These are phyloP conservation scores for Talaromyces islandicus DNA, from an alignment of 2,329 filamentous ascomycete genomes.

Conservation along the genomic window DNA sequence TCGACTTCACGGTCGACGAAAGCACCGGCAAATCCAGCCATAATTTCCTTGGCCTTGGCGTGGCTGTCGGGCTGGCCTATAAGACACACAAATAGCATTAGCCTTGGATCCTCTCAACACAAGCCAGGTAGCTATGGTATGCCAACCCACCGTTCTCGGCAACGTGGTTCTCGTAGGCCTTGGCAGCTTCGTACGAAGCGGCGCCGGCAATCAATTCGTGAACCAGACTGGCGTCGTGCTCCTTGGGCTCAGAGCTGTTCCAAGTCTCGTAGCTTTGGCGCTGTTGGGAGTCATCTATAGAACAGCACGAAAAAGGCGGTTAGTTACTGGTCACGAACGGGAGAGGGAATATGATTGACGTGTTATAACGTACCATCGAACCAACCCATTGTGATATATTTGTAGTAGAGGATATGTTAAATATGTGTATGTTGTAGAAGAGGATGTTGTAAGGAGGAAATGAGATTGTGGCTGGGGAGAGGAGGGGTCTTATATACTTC, in stretches of 20 bases:
- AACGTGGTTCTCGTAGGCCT: constrained; percentile 70
- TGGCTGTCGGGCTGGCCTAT: constrained; percentile 64
- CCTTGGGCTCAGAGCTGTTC: constrained; percentile 13
- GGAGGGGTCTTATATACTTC: neutral
- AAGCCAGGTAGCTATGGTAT: too few species aligned
- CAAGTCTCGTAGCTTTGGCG: constrained; percentile 19
- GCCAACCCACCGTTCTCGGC: constrained; percentile 52
- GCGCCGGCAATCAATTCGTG: constrained; percentile 73
- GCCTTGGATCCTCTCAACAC: neutral
- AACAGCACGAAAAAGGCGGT: neutral
- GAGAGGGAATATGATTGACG: constrained; percentile 37
- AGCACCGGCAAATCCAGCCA: constrained; percentile 68
- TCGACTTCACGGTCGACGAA: constrained; percentile 72
- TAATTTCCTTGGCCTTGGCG: constrained; percentile 68
- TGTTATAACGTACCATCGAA: constrained; percentile 15
- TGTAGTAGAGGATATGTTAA: neutral
- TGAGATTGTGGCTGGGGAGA: neutral
- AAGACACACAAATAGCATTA: neutral
- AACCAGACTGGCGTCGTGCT: constrained; percentile 57
- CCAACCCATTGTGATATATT: constrained; percentile 19
- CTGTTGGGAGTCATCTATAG: constrained; percentile 2
- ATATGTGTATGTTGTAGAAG: neutral
- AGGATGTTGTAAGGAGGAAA: neutral
- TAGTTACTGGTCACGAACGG: neutral
- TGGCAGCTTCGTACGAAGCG: constrained; percentile 73